Conservation (phyloP, 2,329 filamentous ascomycete species). For the Kalmusia sp. region DNA sequence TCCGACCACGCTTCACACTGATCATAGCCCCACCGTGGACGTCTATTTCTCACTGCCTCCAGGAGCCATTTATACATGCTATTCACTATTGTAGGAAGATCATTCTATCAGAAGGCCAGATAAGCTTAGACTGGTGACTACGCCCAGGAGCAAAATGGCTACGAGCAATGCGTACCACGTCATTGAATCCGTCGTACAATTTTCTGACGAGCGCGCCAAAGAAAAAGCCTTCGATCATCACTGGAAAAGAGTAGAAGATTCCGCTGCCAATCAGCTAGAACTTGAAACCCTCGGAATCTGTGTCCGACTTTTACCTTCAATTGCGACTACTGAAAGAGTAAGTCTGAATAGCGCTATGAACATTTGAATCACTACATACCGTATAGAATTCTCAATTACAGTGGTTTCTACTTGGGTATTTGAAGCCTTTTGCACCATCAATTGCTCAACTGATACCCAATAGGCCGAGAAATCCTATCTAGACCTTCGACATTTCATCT, state of each 20-base stretch:
- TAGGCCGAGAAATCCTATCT: constrained; percentile 6
- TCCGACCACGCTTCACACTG: constrained; percentile 16
- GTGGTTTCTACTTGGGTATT: background rate
- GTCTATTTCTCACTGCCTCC: too few relatives aligned
- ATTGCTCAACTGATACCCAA: constrained; percentile 7
- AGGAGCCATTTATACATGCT: too few relatives aligned
- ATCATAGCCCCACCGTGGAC: too few relatives aligned
- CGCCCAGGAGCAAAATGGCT: constrained; percentile 2
- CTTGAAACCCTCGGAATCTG: constrained; percentile 29
- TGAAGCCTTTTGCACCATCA: background rate
- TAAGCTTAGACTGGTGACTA: too few relatives aligned
- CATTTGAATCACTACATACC: background rate
- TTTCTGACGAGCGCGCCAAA: constrained; percentile 28
- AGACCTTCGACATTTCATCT: constrained; percentile 23
- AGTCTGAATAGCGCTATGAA: constrained; percentile 2
- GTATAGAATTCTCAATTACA: constrained; percentile 1
- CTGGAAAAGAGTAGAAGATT: constrained; percentile 24
- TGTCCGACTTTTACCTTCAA: constrained; percentile 24
- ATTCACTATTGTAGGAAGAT: too few relatives aligned
- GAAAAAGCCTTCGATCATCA: constrained; percentile 30
- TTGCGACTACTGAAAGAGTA: constrained; percentile 2
- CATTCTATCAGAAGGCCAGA: too few relatives aligned
- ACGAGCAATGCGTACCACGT: constrained; percentile 3
- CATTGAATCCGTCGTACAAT: constrained; percentile 28
- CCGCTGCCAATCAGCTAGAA: constrained; percentile 19